phyloP scores from a whole-genome alignment of 495 filamentous ascomycete genomes.

The Chlorociboria aeruginascens region DNA sequence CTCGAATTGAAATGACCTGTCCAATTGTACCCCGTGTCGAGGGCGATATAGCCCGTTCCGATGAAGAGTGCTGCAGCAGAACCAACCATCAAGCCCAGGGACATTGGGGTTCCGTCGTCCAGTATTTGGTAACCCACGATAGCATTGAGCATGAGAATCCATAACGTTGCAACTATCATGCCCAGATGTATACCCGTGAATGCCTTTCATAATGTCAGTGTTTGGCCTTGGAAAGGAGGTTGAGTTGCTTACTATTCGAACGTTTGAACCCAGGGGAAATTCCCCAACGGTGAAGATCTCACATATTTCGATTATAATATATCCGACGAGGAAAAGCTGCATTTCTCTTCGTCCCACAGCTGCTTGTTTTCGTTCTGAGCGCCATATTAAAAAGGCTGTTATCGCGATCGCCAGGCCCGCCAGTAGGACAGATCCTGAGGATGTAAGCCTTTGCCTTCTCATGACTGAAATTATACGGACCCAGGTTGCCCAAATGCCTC shows the following conservation, averaged over 20 bases:
- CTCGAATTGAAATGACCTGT: slow-evolving; percentile 61
- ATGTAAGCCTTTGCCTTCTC: slow-evolving; percentile 1
- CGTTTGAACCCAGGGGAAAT: slow-evolving; percentile 58
- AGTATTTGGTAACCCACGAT: slow-evolving; percentile 86
- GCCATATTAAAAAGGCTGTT: slow-evolving; percentile 52
- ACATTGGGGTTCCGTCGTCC: slow-evolving; percentile 84
- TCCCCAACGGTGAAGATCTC: slow-evolving; percentile 93
- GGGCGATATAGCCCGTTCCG: slow-evolving; percentile 87
- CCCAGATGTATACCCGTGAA: slow-evolving; percentile 93
- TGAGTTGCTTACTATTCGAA: slow-evolving; percentile 43
- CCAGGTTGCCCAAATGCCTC: slow-evolving; percentile 67
- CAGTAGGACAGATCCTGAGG: slow-evolving; percentile 77
- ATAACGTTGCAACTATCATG: slow-evolving; percentile 73
- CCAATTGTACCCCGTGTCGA: slow-evolving; percentile 86
- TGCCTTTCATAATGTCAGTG: slow-evolving; percentile 39
- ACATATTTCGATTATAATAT: slow-evolving; percentile 81
- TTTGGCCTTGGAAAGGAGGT: slow-evolving; percentile 14
- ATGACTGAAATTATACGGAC: slow-evolving; percentile 37
- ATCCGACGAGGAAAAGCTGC: slow-evolving; percentile 82
- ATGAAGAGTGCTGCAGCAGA: slow-evolving; percentile 68
- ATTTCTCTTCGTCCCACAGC: slow-evolving; percentile 95
- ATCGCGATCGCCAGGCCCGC: slow-evolving; percentile 63
- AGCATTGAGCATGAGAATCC: slow-evolving; percentile 88
- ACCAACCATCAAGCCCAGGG: slow-evolving; percentile 57
- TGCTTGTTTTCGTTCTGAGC: slow-evolving; percentile 85